Evolutionary conservation across 305 asterid species (phyloP).

Genomic region (Fraxinus paxiana): DNA sequence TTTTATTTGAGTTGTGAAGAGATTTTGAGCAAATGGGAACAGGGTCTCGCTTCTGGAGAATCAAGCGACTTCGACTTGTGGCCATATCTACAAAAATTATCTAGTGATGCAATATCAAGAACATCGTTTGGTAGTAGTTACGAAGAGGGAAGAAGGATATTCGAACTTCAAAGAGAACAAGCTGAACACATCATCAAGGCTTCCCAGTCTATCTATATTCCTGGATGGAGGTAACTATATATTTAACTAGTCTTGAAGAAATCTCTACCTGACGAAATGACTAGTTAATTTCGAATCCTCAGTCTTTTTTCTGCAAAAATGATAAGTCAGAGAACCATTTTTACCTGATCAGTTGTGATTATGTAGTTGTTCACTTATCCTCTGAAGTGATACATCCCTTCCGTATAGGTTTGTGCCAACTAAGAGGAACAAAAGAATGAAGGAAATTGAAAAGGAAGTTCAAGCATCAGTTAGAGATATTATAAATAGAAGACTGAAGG

Average conservation of each 20-base stretch:
- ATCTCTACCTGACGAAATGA: background rate
- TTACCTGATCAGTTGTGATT: background rate
- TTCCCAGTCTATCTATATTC: constrained; percentile 31
- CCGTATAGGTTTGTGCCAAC: constrained; percentile 36
- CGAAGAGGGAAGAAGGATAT: constrained; percentile 38
- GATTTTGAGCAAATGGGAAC: constrained; percentile 37
- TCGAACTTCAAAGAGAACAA: constrained; percentile 42
- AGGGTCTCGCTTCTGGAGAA: background rate
- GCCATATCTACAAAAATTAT: constrained; percentile 33
- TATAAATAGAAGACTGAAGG: constrained; percentile 35
- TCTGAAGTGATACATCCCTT: background rate
- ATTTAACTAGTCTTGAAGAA: background rate
- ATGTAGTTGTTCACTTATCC: background rate
- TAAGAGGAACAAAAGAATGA: constrained; percentile 39
- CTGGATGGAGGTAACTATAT: constrained; percentile 49
- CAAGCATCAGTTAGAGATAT: constrained; percentile 26
- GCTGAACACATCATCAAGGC: constrained; percentile 19
- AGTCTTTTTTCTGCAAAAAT: background rate
- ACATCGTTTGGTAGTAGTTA: constrained; percentile 47
- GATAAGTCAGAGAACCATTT: background rate
- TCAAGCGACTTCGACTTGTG: constrained; percentile 36
- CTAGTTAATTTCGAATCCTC: background rate
- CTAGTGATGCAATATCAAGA: constrained; percentile 43
- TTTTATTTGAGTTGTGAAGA: constrained; percentile 32
- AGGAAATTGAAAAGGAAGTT: constrained; percentile 34